A percentile compares a stretch with the other conserved stretches of the same genome.
Evolutionary conservation across 2,329 filamentous ascomycete species (phyloP).

Genomic region (Cladosporium sp.): DNA sequence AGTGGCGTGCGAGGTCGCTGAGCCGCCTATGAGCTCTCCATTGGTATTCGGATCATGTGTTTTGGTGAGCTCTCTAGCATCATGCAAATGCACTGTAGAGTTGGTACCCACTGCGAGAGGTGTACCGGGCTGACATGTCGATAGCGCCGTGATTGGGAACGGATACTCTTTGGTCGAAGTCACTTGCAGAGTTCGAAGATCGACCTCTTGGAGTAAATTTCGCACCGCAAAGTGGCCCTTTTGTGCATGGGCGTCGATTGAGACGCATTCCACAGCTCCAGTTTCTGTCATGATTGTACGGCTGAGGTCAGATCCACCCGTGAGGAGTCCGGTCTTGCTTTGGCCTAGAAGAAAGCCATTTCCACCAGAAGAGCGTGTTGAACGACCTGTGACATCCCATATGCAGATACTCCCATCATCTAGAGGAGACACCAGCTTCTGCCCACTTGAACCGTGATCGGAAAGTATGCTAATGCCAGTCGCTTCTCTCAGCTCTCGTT

Average conservation of each 20-base stretch:
- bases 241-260: constrained; percentile 62
- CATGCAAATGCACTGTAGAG: constrained; percentile 74
- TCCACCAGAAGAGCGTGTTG: constrained; percentile 17
- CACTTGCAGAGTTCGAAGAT: constrained; percentile 67
- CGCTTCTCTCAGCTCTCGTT: constrained; percentile 54
- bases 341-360: constrained; percentile 59
- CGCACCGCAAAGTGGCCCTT: constrained; percentile 77
- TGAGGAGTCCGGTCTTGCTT: constrained; percentile 64
- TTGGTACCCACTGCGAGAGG: constrained; percentile 83
- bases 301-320: constrained; percentile 45
- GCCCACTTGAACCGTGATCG: constrained; percentile 49
- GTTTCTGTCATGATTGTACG: constrained; percentile 63
- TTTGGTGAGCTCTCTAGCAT: constrained; percentile 52
- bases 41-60: constrained; percentile 3
- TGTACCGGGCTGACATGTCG: constrained; percentile 58
- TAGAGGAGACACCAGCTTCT: constrained; percentile 67
- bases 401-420: constrained; percentile 84
- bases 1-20: constrained; percentile 54
- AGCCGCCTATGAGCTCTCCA: constrained; percentile 30
- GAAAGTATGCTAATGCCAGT: constrained; percentile 67
- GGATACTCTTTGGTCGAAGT: constrained; percentile 68
- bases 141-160: constrained; percentile 78
- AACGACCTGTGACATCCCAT: constrained; percentile 57
- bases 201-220: constrained; percentile 72
- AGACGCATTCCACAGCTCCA: constrained; percentile 73